Percentiles rank a stretch among this genome's conserved stretches.
Conservation (phyloP, 202 grass and related monocot genomes). For the Carex sylvatica region DNA sequence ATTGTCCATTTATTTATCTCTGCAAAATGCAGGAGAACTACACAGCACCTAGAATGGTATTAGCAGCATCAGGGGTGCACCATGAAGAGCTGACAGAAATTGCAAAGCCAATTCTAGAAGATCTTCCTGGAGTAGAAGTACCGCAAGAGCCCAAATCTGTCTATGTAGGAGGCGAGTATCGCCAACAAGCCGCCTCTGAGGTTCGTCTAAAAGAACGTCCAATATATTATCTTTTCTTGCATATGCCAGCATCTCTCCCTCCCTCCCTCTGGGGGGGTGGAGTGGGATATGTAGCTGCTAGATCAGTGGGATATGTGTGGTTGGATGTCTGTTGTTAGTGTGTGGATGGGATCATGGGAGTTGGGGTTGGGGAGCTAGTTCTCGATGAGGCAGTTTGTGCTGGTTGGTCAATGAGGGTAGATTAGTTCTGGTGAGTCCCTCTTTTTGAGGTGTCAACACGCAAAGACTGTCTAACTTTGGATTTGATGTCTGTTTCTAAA, state of each 20-base stretch:
- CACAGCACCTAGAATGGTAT: conserved; percentile 67
- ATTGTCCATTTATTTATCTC: conserved; percentile 29
- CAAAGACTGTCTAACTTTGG: background rate
- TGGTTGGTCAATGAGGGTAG: background rate
- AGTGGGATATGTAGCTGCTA: background rate
- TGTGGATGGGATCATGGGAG: background rate
- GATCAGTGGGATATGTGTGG: background rate
- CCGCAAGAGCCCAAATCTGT: conserved; percentile 65
- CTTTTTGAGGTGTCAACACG: background rate
- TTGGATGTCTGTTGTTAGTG: conserved; percentile 4
- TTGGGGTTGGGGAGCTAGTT: background rate
- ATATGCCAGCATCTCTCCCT: background rate
- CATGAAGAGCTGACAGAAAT: conserved; percentile 70
- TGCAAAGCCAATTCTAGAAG: conserved; percentile 66
- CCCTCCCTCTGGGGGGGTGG: background rate
- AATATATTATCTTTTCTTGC: background rate
- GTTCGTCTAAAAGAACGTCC: conserved; percentile 29
- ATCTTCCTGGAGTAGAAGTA: conserved; percentile 49
- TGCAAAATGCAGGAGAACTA: conserved; percentile 61
- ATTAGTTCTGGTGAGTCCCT: background rate
- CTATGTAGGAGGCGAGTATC: conserved; percentile 77
- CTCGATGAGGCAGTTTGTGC: background rate
- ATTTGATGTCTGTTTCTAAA: background rate
- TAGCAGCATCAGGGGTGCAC: conserved; percentile 84
- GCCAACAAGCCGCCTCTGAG: conserved; percentile 57